phyloP scores from a whole-genome alignment of 2,329 filamentous ascomycete species.

The Paecilomyces niveus region DNA sequence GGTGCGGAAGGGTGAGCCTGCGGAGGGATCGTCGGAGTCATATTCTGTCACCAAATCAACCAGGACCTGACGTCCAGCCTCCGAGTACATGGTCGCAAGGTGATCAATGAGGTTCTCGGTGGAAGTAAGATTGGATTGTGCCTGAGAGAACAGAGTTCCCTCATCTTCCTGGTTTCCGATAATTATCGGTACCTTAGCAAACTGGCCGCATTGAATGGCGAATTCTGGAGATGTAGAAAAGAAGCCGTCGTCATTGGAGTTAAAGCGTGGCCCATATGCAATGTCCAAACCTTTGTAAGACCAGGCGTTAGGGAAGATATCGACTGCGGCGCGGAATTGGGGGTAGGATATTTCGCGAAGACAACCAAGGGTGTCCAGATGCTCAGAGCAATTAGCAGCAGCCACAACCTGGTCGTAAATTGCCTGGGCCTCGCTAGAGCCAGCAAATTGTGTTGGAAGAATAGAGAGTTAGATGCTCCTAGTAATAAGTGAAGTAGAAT shows the following conservation, averaged over 20 bases:
- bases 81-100: slow-evolving; percentile 54
- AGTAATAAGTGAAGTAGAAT: not conserved
- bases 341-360: slow-evolving; percentile 42
- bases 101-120: slow-evolving; percentile 55
- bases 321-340: slow-evolving; percentile 54
- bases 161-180: slow-evolving; percentile 75
- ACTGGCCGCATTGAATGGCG: slow-evolving; percentile 46
- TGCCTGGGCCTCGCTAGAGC: slow-evolving; percentile 58
- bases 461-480: not conserved
- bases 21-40: slow-evolving; percentile 40
- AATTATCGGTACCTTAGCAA: slow-evolving; percentile 56
- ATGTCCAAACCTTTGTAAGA: slow-evolving; percentile 62
- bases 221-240: slow-evolving; percentile 57
- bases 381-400: slow-evolving; percentile 38
- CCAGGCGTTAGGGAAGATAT: slow-evolving; percentile 62
- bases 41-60: slow-evolving; percentile 59
- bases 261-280: slow-evolving; percentile 49
- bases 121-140: slow-evolving; percentile 61
- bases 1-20: slow-evolving; percentile 68
- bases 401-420: slow-evolving; percentile 43
- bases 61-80: slow-evolving; percentile 43
- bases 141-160: slow-evolving; percentile 66
- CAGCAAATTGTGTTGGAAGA: slow-evolving; percentile 39
- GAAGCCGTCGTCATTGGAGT: not conserved
- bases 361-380: slow-evolving; percentile 40